Percentiles rank a stretch among this genome's conserved stretches.
These are phyloP conservation scores for Rutstroemia sp. DNA, from an alignment of 2,329 filamentous ascomycete species.

Conservation along the genomic window DNA sequence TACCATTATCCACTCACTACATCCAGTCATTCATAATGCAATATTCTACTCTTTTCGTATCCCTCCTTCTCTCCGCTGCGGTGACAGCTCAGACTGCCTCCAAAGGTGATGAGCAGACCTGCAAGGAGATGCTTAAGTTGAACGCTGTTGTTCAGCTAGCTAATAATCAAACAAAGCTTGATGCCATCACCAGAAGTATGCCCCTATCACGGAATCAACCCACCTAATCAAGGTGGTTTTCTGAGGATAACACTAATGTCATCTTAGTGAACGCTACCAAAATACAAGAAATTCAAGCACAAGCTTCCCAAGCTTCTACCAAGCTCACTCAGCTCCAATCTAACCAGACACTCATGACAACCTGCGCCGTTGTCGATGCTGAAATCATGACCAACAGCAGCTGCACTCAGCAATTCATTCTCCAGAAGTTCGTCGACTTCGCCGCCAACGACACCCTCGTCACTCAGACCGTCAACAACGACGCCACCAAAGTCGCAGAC, in stretches of 20 bases:
- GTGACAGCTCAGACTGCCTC: slow-evolving; percentile 27
- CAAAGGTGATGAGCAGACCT: slow-evolving; percentile 29
- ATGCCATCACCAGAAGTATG: slow-evolving; percentile 24
- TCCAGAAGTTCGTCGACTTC: slow-evolving; percentile 15
- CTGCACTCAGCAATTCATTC: slow-evolving; percentile 12
- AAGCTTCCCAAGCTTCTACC: slow-evolving; percentile 28
- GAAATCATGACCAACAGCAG: slow-evolving; percentile 7
- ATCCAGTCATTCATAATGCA: slow-evolving; percentile 13
- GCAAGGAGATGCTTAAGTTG: slow-evolving; percentile 29
- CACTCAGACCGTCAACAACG: slow-evolving; percentile 7
- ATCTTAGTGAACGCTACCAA: slow-evolving; percentile 30
- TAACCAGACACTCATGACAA: slow-evolving; percentile 32
- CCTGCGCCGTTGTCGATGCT: slow-evolving; percentile 31
- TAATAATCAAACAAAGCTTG: slow-evolving; percentile 32
- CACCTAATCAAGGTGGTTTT: too few relatives aligned
- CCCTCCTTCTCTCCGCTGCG: slow-evolving; percentile 18
- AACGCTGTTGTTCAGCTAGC: slow-evolving; percentile 29
- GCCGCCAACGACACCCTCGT: slow-evolving; percentile 12
- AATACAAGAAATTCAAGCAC: slow-evolving; percentile 32
- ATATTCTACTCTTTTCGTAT: slow-evolving; percentile 19
- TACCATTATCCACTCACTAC: not conserved
- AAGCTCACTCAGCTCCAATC: slow-evolving; percentile 28
- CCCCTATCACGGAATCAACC: not conserved
- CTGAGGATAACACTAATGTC: not conserved
- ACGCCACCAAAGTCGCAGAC: slow-evolving; percentile 12